Evolutionary conservation across 2,329 filamentous ascomycete genomes (phyloP).

Genomic region (Pseudocercospora pini-densiflorae): DNA sequence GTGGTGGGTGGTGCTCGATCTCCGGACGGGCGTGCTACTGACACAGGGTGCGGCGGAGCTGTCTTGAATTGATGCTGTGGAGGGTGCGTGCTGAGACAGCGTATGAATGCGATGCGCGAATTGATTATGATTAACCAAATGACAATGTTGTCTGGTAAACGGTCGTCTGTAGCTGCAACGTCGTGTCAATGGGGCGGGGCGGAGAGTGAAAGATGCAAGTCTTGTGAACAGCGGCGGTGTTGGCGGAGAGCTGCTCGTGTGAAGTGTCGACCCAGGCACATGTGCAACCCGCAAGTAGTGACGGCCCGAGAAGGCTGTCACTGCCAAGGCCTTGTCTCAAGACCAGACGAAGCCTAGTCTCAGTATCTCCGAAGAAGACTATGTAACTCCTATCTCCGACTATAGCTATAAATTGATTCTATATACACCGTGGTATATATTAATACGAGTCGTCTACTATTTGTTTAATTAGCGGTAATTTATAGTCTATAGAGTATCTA

Average conservation of each 20-base stretch:
- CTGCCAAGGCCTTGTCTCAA: too few relatives aligned
- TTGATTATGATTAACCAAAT: not conserved
- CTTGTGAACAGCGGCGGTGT: not conserved
- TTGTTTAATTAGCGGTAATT: too few relatives aligned
- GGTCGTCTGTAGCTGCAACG: not conserved
- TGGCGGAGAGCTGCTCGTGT: not conserved
- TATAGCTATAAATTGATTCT: too few relatives aligned
- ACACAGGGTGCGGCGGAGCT: not conserved
- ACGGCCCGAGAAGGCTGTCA: too few relatives aligned
- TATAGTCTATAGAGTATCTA: too few relatives aligned
- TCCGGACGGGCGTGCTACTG: not conserved
- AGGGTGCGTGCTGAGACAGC: not conserved
- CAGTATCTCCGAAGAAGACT: too few relatives aligned
- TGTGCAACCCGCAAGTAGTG: not conserved
- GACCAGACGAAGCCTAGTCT: too few relatives aligned
- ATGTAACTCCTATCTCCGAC: too few relatives aligned
- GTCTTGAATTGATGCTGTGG: not conserved
- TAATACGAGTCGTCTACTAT: too few relatives aligned
- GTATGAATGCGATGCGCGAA: not conserved
- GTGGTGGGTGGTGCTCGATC: not conserved
- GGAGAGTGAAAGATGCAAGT: not conserved
- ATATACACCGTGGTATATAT: too few relatives aligned
- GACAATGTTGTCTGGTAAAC: not conserved
- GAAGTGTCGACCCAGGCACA: not conserved
- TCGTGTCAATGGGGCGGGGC: not conserved